Conservation (phyloP, 352 stramenopile genomes). For the Globisporangium echinulatum region DNA sequence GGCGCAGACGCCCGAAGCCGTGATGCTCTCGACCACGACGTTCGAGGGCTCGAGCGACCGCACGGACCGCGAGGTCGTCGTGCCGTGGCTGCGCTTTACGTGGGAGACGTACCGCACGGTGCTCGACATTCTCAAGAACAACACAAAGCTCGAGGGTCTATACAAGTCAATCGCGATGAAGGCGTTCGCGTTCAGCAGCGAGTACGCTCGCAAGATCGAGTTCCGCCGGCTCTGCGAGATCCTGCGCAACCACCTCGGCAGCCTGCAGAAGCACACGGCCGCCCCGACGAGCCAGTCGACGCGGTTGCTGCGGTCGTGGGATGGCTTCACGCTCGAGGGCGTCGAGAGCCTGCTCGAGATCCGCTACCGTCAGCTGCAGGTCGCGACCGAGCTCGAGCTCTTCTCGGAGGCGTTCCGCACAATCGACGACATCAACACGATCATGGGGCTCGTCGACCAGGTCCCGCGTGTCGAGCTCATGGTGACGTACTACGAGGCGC, state of each 20-base stretch:
- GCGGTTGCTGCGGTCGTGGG: conserved; percentile 91
- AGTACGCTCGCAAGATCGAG: conserved; percentile 91
- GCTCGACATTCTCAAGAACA: conserved; percentile 96
- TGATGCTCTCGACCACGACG: conserved; percentile 96
- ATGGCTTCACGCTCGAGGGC: conserved; percentile 93
- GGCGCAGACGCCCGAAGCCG: conserved; percentile 91
- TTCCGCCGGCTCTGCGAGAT: conserved; percentile 97
- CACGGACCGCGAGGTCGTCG: conserved; percentile 92
- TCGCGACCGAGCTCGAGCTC: conserved; percentile 91
- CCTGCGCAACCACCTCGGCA: conserved; percentile 94
- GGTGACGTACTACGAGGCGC: conserved; percentile 97
- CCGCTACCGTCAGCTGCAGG: conserved; percentile 96
- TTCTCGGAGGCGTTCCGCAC: conserved; percentile 98
- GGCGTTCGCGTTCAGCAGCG: conserved; percentile 81
- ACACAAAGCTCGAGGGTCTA: conserved; percentile 88
- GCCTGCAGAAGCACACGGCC: conserved; percentile 90
- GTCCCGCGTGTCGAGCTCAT: conserved; percentile 93
- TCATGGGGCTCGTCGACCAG: conserved; percentile 88
- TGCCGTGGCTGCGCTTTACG: conserved; percentile 93
- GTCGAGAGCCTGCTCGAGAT: conserved; percentile 96
- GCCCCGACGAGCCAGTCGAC: conserved; percentile 68
- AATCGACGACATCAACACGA: conserved; percentile 98
- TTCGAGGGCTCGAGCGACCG: conserved; percentile 93
- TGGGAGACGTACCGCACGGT: conserved; percentile 98
- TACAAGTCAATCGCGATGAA: conserved; percentile 77